Conservation (phyloP, 306 rosid species). For the Astragalus glycyphyllos region DNA sequence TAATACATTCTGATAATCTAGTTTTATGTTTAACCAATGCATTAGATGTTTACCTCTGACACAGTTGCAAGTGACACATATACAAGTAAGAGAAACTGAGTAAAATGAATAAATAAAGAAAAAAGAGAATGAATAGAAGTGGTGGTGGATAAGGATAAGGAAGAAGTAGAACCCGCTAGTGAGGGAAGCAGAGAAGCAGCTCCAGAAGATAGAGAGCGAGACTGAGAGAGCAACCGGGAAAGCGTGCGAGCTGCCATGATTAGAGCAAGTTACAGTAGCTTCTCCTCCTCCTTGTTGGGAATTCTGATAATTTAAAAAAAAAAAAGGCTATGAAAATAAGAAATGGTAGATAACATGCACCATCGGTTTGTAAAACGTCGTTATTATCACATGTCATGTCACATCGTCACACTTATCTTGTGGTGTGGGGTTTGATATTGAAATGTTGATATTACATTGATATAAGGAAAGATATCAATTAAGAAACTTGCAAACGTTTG, state of each 20-base stretch:
- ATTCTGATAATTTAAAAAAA: not conserved
- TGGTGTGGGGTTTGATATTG: not conserved
- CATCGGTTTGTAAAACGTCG: not conserved
- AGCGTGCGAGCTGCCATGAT: conserved; percentile 79
- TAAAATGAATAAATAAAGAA: not conserved
- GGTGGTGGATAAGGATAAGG: not conserved
- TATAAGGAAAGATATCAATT: too few species aligned
- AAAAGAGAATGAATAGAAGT: not conserved
- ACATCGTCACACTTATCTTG: not conserved
- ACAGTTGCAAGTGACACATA: not conserved
- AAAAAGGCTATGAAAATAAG: not conserved
- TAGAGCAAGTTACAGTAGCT: not conserved
- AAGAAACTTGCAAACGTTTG: not conserved
- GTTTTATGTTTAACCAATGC: not conserved
- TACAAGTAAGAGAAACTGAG: not conserved
- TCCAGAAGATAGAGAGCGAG: conserved; percentile 54
- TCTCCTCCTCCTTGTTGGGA: not conserved
- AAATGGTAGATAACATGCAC: not conserved
- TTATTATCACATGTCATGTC: not conserved
- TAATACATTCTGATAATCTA: not conserved
- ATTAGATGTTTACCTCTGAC: conserved; percentile 1
- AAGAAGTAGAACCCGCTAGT: conserved; percentile 38
- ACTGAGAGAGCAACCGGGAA: conserved; percentile 51
- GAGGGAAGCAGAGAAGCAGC: conserved; percentile 63
- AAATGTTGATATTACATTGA: not conserved